A percentile compares a stretch with the other conserved stretches of the same genome.
phyloP scores from a whole-genome alignment of 192 early-diverging fungal genomes.

The Coemansia sp. region DNA sequence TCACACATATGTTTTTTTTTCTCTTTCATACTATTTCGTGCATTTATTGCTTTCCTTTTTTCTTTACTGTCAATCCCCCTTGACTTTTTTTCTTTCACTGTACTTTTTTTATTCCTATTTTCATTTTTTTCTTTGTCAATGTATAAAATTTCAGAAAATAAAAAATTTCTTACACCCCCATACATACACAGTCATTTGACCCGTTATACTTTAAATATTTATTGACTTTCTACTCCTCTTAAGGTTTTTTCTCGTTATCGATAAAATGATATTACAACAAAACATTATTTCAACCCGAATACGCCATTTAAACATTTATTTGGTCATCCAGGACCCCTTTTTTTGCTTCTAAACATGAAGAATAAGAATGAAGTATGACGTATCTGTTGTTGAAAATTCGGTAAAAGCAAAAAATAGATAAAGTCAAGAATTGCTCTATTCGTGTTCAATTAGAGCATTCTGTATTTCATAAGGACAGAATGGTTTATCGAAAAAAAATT shows the following conservation, averaged over 20 bases:
- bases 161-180: not conserved
- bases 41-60: slow-evolving; percentile 7
- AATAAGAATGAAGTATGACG: too few species aligned
- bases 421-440: too few species aligned
- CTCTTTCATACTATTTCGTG: not conserved
- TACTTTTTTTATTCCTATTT: slow-evolving; percentile 1
- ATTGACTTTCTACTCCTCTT: not conserved
- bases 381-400: too few species aligned
- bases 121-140: not conserved
- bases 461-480: too few species aligned
- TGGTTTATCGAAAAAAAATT: not conserved
- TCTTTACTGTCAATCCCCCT: not conserved
- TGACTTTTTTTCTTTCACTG: not conserved
- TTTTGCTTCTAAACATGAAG: too few species aligned
- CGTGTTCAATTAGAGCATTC: too few species aligned
- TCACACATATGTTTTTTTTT: not conserved
- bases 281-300: too few species aligned
- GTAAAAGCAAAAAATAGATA: too few species aligned
- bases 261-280: not conserved
- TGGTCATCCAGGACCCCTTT: too few species aligned
- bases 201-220: not conserved
- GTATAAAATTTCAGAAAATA: not conserved
- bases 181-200: not conserved
- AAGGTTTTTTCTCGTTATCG: not conserved
- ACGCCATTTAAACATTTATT: too few species aligned